These are phyloP conservation scores for Zizania palustris DNA, from an alignment of 202 grass and related monocot genomes.

Conservation along the genomic window DNA sequence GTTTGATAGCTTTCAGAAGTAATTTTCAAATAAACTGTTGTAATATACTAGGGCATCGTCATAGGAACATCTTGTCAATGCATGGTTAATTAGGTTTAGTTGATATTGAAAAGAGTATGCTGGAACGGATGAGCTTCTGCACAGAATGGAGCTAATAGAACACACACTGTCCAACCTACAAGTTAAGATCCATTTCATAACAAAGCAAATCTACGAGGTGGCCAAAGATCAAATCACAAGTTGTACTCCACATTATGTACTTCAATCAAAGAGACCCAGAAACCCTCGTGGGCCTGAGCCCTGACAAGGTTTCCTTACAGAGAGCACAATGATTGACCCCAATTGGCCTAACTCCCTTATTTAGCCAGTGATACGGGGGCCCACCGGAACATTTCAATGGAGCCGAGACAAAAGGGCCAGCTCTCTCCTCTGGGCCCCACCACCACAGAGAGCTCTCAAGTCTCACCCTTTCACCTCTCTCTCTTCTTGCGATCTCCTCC, in stretches of 20 bases:
- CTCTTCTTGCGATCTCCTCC: conserved; percentile 17
- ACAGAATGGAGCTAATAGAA: background rate
- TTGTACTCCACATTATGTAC: background rate
- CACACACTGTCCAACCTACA: no score
- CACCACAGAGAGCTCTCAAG: conserved; percentile 23
- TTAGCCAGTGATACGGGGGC: background rate
- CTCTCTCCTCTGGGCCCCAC: background rate
- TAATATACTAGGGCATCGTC: no score
- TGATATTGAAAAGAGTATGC: no score
- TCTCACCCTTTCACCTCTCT: no score
- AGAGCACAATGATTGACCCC: conserved; percentile 39
- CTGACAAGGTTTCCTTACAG: conserved; percentile 28
- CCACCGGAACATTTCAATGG: conserved; percentile 17
- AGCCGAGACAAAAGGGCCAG: conserved; percentile 37
- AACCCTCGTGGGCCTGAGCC: background rate
- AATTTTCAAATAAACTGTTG: background rate
- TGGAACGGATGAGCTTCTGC: no score
- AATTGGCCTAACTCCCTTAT: conserved; percentile 22
- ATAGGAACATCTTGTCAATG: background rate
- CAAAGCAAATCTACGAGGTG: no score
- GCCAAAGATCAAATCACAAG: no score
- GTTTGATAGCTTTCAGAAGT: background rate
- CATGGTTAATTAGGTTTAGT: background rate
- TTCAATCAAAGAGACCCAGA: background rate
- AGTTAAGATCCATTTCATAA: no score